Conservation (phyloP, 2,329 filamentous ascomycete genomes). For the Teratosphaeria gauchensis region DNA sequence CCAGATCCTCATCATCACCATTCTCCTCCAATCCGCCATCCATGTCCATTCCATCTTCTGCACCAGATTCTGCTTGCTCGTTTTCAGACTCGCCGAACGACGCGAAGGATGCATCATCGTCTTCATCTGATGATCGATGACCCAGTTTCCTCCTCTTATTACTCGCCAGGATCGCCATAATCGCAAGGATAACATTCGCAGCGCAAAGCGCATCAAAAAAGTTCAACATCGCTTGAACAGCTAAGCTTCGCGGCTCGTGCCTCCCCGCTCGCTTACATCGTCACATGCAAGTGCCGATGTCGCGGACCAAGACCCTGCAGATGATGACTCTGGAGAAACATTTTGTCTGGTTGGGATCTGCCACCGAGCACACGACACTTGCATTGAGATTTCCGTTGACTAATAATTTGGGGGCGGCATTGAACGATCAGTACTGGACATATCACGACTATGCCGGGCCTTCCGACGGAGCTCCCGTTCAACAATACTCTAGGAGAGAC, state of each 20-base stretch:
- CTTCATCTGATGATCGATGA: constrained; percentile 23
- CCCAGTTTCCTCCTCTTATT: constrained; percentile 29
- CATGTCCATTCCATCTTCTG: constrained; percentile 5
- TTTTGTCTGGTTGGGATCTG: not conserved
- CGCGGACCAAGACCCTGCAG: not conserved
- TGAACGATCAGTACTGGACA: not conserved
- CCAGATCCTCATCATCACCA: constrained; percentile 3
- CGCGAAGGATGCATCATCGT: constrained; percentile 24
- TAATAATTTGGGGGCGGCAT: too few relatives aligned
- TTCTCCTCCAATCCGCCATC: constrained; percentile 9
- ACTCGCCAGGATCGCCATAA: constrained; percentile 22
- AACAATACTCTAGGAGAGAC: constrained; percentile 49
- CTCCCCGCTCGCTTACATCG: not conserved
- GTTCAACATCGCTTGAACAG: not conserved
- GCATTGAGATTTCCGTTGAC: not conserved
- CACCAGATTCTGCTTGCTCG: constrained; percentile 1
- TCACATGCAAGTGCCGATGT: not conserved
- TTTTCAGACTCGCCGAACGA: constrained; percentile 18
- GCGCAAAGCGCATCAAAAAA: not conserved
- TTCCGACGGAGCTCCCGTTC: constrained; percentile 17
- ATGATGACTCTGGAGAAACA: not conserved
- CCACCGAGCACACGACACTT: not conserved
- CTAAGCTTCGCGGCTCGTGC: not conserved
- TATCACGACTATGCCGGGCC: constrained; percentile 8
- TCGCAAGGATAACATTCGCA: not conserved